Evolutionary conservation across 768 basidiomycete species (phyloP).

Genomic region (Rhodotorula paludigena): DNA sequence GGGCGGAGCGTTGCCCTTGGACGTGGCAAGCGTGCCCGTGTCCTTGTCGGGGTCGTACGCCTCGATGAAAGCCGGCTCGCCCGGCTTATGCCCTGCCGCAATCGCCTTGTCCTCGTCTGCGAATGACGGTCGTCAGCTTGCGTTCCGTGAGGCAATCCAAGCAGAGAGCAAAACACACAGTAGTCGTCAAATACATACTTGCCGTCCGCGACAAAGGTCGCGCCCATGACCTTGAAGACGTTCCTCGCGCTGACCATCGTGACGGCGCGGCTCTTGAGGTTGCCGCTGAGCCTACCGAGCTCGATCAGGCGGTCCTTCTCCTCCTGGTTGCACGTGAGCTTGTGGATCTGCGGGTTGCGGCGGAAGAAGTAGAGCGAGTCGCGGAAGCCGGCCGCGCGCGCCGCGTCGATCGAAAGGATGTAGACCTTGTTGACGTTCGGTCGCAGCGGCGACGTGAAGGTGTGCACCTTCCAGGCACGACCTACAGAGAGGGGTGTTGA

Average conservation of each 20-base stretch:
- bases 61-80: constrained; percentile 75
- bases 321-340: constrained; percentile 77
- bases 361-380: constrained; percentile 99
- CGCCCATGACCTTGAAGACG: constrained; percentile 88
- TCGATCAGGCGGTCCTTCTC: constrained; percentile 82
- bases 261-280: constrained; percentile 83
- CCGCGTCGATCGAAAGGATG: constrained; percentile 96
- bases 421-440: constrained; percentile 72
- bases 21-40: constrained; percentile 40
- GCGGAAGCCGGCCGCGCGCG: constrained; percentile 87
- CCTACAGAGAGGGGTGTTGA: constrained; percentile 51
- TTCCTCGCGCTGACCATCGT: constrained; percentile 89
- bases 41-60: constrained; percentile 59
- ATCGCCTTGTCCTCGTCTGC: constrained; percentile 71
- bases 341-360: constrained; percentile 80
- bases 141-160: not conserved
- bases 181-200: constrained; percentile 93
- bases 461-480: constrained; percentile 78
- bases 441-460: constrained; percentile 78
- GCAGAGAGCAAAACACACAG: constrained; percentile 44
- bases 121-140: not conserved
- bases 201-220: constrained; percentile 75
- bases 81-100: constrained; percentile 73
- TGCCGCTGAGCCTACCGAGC: constrained; percentile 78
- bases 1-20: constrained; percentile 49